These are phyloP conservation scores for Leptodontidium sp. DNA, from an alignment of 2,329 filamentous ascomycete genomes.

Conservation along the genomic window DNA sequence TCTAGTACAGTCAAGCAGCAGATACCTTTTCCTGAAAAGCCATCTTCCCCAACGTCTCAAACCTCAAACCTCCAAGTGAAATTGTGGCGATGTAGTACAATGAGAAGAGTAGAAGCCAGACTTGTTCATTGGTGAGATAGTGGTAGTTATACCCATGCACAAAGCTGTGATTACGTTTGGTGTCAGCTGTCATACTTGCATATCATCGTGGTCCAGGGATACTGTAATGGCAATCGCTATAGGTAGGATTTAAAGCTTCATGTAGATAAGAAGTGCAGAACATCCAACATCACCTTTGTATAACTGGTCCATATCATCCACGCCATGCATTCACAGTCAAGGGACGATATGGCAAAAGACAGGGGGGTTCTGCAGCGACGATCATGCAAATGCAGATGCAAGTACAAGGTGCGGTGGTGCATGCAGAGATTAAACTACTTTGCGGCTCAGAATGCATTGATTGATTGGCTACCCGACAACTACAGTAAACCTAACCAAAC, in stretches of 20 bases:
- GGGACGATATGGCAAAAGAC: not conserved
- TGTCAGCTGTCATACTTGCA: too few relatives aligned
- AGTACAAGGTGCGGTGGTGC: constrained; percentile 4
- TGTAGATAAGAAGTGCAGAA: not conserved
- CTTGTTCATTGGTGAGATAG: not conserved
- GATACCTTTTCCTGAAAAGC: constrained; percentile 23
- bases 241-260: not conserved
- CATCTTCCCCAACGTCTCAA: constrained; percentile 51
- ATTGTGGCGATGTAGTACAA: not conserved
- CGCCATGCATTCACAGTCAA: not conserved
- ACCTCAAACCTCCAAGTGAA: constrained; percentile 63
- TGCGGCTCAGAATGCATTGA: not conserved
- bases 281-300: not conserved
- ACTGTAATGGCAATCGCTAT: too few relatives aligned
- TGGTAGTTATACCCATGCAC: not conserved
- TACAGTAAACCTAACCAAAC: constrained; percentile 3
- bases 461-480: not conserved
- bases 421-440: not conserved
- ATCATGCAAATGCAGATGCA: not conserved
- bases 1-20: not conserved
- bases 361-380: not conserved
- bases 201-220: too few relatives aligned
- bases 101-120: not conserved
- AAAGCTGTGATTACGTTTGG: not conserved
- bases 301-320: constrained; percentile 1